Percentiles rank a stretch among this genome's conserved stretches.
Conservation (phyloP, 768 basidiomycete genomes). For the Agrocybe praecox region DNA sequence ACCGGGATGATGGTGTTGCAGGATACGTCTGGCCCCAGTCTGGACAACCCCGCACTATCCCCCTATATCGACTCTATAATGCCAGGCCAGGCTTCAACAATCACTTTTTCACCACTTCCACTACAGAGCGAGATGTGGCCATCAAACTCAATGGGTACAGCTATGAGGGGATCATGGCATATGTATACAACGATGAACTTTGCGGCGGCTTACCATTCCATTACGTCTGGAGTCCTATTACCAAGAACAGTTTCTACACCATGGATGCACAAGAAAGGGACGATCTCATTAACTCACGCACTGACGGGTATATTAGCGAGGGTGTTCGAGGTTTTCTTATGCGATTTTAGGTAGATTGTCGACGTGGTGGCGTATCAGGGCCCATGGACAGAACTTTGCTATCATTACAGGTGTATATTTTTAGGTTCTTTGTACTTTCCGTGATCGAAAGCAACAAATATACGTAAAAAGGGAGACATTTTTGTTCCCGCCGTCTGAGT, state of each 20-base stretch:
- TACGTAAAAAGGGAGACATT: no score
- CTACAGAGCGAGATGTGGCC: constrained; percentile 1
- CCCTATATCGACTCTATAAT: background rate
- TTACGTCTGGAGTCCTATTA: background rate
- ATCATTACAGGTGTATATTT: no score
- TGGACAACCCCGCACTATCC: background rate
- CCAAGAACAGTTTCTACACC: constrained; percentile 3
- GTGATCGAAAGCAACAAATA: no score
- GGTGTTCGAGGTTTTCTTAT: no score
- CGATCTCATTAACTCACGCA: background rate
- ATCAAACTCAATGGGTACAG: background rate
- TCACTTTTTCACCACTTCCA: constrained; percentile 5
- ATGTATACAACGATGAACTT: constrained; percentile 1
- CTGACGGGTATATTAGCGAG: no score
- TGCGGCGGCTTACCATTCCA: constrained; percentile 3
- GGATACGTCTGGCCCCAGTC: background rate
- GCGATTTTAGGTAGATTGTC: no score
- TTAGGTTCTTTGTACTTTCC: no score
- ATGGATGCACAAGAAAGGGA: background rate
- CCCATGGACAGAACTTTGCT: no score
- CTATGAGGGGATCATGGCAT: constrained; percentile 4
- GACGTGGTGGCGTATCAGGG: no score
- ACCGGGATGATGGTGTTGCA: background rate
- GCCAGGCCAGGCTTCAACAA: background rate
- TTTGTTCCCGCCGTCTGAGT: no score